Conservation (phyloP, 73 alveolate species). For the Tetrahymena borealis region DNA sequence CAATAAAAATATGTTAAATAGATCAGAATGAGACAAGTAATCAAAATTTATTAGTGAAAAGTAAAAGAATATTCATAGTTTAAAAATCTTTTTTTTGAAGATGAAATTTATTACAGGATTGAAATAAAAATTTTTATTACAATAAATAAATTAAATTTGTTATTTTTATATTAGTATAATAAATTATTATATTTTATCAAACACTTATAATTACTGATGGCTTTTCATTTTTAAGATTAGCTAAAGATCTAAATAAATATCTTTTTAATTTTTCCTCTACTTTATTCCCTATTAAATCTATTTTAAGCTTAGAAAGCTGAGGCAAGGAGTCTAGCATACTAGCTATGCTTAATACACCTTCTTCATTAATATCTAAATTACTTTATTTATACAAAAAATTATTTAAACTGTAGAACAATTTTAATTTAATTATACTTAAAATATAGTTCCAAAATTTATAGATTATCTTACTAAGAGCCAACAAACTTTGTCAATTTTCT, state of each 20-base stretch:
- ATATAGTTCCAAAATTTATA: not conserved
- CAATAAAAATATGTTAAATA: no score
- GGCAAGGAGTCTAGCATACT: not conserved
- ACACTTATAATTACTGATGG: not conserved
- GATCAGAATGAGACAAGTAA: no score
- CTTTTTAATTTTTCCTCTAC: not conserved
- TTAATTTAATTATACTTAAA: not conserved
- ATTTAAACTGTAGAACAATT: not conserved
- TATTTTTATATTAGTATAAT: not conserved
- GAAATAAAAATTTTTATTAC: no score
- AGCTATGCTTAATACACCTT: not conserved
- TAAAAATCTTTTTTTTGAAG: no score
- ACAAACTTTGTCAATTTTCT: not conserved
- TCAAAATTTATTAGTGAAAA: no score
- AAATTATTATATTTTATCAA: not conserved
- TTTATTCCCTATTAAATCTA: not conserved
- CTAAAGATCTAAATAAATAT: not conserved
- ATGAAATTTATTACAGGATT: no score
- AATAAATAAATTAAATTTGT: no score
- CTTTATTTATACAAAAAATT: not conserved
- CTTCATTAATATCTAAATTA: not conserved
- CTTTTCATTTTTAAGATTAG: not conserved
- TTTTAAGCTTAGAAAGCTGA: not conserved
- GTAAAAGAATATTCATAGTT: no score
- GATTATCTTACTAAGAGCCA: not conserved